Evolutionary conservation across 306 rosid species (phyloP), one percentile per base, ranked within the genome.

Genomic region (Rubus idaeus): DNA sequence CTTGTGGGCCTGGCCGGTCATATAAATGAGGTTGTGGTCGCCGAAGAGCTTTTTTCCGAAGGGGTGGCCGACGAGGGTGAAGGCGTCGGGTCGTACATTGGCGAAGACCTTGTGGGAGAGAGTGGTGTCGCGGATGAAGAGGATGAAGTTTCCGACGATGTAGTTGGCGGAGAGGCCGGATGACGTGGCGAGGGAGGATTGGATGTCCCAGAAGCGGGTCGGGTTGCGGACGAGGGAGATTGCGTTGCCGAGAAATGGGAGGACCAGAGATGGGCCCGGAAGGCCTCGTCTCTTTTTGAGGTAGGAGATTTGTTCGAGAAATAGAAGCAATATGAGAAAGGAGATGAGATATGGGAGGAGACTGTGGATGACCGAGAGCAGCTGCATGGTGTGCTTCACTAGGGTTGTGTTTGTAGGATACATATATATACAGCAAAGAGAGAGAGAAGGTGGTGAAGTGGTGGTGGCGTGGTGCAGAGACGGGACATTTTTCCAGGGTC

Each of bases 31-130:
- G 70, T 95, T 95, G 68, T 92, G 97, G 0, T 95, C 91, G 2
- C 97, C 98, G 55, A 95, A 95, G 2, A 95, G 97, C 71, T 92
- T 95, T 41, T 95, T 92, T 0, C 97, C 98, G 23, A 95, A 95
- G 1, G 98, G 98, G 40, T 95, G 98, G 17, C 97, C 97, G 40
- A 95, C 88, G 0, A 95, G 84, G 39, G 44, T 84, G 68, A 95
- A 89, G 0, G 97, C 97, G 37, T 92, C 83, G 47, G 96, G 91
- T 17, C 88, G 85, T 10, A 95, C 98, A 82, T 95, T 95, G 73
- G 95, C 64, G 84, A 95, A 95, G 65, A 95, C 51, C 74, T 87
- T 88, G 83, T 90, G 97, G 10, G 92, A 95, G 61, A 95, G 96
- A 5, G 89, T 89, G 5, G 96, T 74, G 83, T 95, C 96, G 17